Percentiles rank a stretch among this genome's conserved stretches.
These are phyloP conservation scores for Suhomyces coccinellae DNA, from an alignment of 1,139 yeast genomes.

Conservation along the genomic window DNA sequence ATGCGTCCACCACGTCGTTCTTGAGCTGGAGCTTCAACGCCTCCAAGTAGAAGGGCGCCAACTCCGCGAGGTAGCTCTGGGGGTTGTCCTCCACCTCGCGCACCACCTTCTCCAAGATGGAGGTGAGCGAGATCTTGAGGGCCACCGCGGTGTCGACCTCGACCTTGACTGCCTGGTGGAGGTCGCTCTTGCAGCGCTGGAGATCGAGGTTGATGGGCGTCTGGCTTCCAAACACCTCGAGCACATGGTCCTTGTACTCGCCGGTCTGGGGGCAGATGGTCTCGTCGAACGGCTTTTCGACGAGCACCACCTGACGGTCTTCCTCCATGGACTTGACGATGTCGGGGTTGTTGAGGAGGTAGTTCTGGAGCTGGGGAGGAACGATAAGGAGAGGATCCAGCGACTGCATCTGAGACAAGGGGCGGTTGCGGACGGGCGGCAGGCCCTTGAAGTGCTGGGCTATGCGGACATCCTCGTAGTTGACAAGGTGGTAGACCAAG, in stretches of 20 bases:
- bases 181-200: constrained; percentile 10
- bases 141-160: constrained; percentile 11
- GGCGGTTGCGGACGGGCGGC: not conserved
- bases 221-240: constrained; percentile 12
- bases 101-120: constrained; percentile 11
- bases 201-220: constrained; percentile 10
- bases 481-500: constrained; percentile 7
- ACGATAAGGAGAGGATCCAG: not conserved
- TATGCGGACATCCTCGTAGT: constrained; percentile 5
- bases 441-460: not conserved
- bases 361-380: constrained; percentile 4
- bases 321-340: not conserved
- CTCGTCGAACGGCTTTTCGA: not conserved
- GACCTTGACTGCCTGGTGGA: constrained; percentile 7
- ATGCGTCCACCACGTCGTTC: constrained; percentile 28
- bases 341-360: constrained; percentile 2
- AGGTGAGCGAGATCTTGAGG: constrained; percentile 11
- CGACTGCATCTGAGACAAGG: too few relatives aligned
- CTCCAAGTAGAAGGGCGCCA: constrained; percentile 17
- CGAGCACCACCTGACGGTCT: not conserved
- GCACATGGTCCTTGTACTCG: constrained; percentile 6
- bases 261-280: constrained; percentile 3
- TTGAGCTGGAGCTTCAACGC: constrained; percentile 18
- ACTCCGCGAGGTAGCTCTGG: constrained; percentile 15
- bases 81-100: constrained; percentile 12